Percentiles rank a stretch among this genome's conserved stretches.
phyloP scores from a whole-genome alignment of 306 rosid species.

The Vigna radiata region DNA sequence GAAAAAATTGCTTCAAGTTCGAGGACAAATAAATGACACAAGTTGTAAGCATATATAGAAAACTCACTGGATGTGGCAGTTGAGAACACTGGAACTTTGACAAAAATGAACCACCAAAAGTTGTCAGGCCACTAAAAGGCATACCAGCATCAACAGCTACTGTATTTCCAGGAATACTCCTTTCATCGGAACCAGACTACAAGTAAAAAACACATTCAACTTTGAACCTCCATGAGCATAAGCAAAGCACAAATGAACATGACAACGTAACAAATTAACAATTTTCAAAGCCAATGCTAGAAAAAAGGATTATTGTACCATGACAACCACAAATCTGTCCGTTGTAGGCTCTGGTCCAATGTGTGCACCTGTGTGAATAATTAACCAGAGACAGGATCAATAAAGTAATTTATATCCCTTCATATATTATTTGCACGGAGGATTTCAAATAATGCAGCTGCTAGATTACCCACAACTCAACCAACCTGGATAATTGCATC shows the following conservation, averaged over 20 bases:
- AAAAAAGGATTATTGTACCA: slow-evolving; percentile 61
- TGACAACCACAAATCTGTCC: slow-evolving; percentile 92
- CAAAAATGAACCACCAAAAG: slow-evolving; percentile 87
- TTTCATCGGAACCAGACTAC: slow-evolving; percentile 96
- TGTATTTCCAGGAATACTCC: slow-evolving; percentile 97
- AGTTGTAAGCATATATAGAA: slow-evolving; percentile 29
- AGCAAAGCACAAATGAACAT: slow-evolving; percentile 25
- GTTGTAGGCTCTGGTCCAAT: slow-evolving; percentile 99
- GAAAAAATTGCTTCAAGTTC: slow-evolving; percentile 31
- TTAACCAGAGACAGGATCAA: slow-evolving; percentile 10
- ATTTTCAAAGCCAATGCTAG: not conserved
- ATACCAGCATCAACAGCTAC: slow-evolving; percentile 87
- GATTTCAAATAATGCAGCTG: slow-evolving; percentile 31
- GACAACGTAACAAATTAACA: slow-evolving; percentile 6
- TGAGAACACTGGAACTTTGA: slow-evolving; percentile 95
- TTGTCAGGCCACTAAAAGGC: slow-evolving; percentile 87
- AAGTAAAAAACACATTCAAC: slow-evolving; percentile 35
- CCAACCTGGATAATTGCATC: slow-evolving; percentile 88
- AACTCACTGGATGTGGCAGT: slow-evolving; percentile 96
- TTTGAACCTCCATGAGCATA: slow-evolving; percentile 30
- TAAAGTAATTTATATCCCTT: slow-evolving; percentile 20
- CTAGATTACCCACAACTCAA: slow-evolving; percentile 41
- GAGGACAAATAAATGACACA: slow-evolving; percentile 17
- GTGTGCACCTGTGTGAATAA: slow-evolving; percentile 76
- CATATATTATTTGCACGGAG: slow-evolving; percentile 5